phyloP scores from a whole-genome alignment of 2,329 filamentous ascomycete species.

The Thelonectria olida region DNA sequence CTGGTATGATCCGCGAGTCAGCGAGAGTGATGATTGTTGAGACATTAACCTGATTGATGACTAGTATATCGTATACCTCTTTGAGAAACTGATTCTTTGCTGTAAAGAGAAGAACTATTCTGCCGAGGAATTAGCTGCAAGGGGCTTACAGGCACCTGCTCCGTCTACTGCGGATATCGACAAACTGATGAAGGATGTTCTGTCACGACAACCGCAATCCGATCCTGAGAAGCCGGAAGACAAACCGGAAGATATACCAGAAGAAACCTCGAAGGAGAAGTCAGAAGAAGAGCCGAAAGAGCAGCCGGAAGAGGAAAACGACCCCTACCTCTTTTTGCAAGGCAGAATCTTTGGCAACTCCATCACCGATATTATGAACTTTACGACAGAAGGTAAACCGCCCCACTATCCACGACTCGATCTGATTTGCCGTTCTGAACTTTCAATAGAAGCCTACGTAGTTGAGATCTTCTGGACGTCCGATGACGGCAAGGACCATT shows the following conservation, averaged over 20 bases:
- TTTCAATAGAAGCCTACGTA: neutral
- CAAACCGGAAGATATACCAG: neutral
- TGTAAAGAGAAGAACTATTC: neutral
- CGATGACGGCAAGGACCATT: neutral
- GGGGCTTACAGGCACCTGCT: neutral
- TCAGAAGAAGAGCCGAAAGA: neutral
- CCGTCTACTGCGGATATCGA: too few species aligned
- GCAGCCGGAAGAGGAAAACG: neutral
- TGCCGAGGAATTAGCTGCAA: neutral
- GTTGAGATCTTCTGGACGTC: neutral
- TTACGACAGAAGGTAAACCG: neutral
- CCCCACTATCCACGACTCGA: neutral
- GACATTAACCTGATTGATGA: neutral
- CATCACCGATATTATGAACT: neutral
- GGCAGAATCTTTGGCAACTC: neutral
- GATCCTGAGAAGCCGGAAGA: neutral
- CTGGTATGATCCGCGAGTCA: neutral
- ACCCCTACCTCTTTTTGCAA: neutral
- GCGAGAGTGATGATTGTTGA: neutral
- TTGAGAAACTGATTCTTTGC: neutral
- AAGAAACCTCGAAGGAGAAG: neutral
- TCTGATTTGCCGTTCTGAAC: neutral
- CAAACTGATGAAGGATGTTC: too few species aligned
- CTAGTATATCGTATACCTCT: neutral
- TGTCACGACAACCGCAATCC: neutral